phyloP scores from a whole-genome alignment of 176 grass and related monocot genomes.

The Oryza glaberrima region DNA sequence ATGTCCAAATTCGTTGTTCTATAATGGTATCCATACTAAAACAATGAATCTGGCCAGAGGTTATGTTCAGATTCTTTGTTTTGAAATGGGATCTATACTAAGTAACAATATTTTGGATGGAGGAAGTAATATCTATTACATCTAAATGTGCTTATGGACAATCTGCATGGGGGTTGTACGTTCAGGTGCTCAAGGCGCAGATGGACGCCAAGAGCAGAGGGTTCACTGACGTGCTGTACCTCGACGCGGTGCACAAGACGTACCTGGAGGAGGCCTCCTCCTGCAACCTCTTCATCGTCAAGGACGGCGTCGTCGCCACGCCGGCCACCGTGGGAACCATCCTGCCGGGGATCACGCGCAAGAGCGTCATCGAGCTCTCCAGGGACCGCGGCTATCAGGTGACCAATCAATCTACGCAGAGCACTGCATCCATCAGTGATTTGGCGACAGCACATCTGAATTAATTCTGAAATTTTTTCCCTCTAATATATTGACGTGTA shows the following conservation, averaged over 20 bases:
- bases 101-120: too few relatives aligned
- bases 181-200: slow-evolving; percentile 78
- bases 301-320: slow-evolving; percentile 65
- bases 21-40: too few relatives aligned
- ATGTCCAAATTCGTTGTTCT: too few relatives aligned
- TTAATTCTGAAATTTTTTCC: not conserved
- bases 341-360: slow-evolving; percentile 85
- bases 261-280: slow-evolving; percentile 94
- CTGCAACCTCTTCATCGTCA: slow-evolving; percentile 90
- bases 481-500: too few relatives aligned
- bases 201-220: slow-evolving; percentile 72
- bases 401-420: too few relatives aligned
- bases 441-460: not conserved
- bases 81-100: too few relatives aligned
- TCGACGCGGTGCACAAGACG: slow-evolving; percentile 74
- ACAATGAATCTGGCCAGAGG: too few relatives aligned
- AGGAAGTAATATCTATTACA: too few relatives aligned
- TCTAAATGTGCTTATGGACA: too few relatives aligned
- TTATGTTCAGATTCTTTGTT: too few relatives aligned
- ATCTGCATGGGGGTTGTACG: too few relatives aligned
- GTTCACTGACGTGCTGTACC: slow-evolving; percentile 88
- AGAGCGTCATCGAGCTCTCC: slow-evolving; percentile 90
- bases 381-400: slow-evolving; percentile 72
- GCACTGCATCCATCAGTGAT: not conserved
- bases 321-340: slow-evolving; percentile 76